Base-by-base conservation (phyloP, 331 rosid species). In the Malus hybrid region DNA sequence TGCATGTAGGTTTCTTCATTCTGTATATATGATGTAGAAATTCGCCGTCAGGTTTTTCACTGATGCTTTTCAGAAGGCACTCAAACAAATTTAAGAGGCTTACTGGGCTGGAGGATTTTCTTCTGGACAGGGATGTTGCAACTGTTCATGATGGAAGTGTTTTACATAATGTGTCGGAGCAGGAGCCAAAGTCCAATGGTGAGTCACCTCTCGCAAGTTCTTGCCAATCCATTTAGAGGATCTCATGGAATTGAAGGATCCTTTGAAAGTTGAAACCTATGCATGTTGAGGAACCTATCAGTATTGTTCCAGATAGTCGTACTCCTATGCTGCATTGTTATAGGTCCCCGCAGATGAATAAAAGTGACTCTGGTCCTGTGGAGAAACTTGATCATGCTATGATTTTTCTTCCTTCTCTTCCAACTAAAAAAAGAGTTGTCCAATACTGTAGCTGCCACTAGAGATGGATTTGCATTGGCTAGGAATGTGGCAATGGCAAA, bases 31-130 rank as follows among this genome's bases (percentile, higher is more conserved):
- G 62, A 20, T 57, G 14, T 57, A 20, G 12, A 4, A 52, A 7
- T n/a, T 56, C 62, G 7, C 62, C 19, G 9, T 11, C 24, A 56
- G 24, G 6, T n/a, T 56, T 18, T 27, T 56, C 62, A 7, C 24
- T 56, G 62, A 56, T 56, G 57, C 57, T 52, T 16, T 52, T 44
- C 15, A 5, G 12, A 44, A 44, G 50, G 1, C 13, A 44, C 50
- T 44, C 7, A 24, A 56, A 56, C 24, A 56, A 19, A 83, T 92
- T 90, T 77, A 88, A 84, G 88, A 86, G 86, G 85, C 86, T 90
- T 52, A 84, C 90, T 63, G 87, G 96, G n/a, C 67, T 90, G 42
- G 72, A 84, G 72, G 92, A 77, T 74, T 75, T 92, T 64, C 44
- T 79, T 66, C 73, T 88, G 72, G 86, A 84, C 65, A 76, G 67